Percentiles rank a stretch among this genome's conserved stretches.
These are phyloP conservation scores for Hyphopichia burtonii DNA, from an alignment of 1,139 yeast genomes.

Conservation along the genomic window DNA sequence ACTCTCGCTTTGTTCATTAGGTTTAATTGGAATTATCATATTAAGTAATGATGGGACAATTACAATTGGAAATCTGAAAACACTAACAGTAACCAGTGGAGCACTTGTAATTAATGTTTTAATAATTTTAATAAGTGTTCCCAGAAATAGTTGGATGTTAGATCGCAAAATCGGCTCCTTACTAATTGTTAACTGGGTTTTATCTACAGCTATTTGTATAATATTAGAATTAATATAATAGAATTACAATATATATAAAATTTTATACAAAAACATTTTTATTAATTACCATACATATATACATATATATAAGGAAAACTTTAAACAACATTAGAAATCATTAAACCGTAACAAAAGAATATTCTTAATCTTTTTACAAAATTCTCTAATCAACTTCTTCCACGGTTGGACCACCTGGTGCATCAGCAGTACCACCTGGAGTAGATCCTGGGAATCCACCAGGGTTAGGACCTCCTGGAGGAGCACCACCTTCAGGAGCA, in stretches of 20 bases:
- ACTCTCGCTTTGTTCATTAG: conserved; percentile 46
- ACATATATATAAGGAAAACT: not conserved
- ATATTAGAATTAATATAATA: conserved; percentile 16
- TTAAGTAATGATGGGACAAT: conserved; percentile 20
- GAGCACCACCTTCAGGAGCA: conserved; percentile 23
- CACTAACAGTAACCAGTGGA: conserved; percentile 49
- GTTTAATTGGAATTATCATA: conserved; percentile 58
- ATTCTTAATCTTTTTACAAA: not conserved
- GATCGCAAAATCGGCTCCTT: conserved; percentile 55
- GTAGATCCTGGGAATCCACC: conserved; percentile 42
- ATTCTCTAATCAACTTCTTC: conserved; percentile 62
- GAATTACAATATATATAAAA: not conserved
- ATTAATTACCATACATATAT: not conserved
- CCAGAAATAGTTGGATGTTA: conserved; percentile 65
- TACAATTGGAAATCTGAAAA: conserved; percentile 35
- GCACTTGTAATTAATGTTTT: conserved; percentile 56
- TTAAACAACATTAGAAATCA: not conserved
- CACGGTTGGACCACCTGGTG: conserved; percentile 61
- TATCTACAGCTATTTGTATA: conserved; percentile 45
- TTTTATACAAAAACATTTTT: not conserved
- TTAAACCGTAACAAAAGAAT: not conserved
- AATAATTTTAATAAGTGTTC: conserved; percentile 54
- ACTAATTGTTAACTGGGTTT: conserved; percentile 56
- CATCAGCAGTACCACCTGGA: conserved; percentile 38
- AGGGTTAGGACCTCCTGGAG: conserved; percentile 19